phyloP scores from a whole-genome alignment of 2,329 filamentous ascomycete genomes.

The Plenodomus tracheiphilus region DNA sequence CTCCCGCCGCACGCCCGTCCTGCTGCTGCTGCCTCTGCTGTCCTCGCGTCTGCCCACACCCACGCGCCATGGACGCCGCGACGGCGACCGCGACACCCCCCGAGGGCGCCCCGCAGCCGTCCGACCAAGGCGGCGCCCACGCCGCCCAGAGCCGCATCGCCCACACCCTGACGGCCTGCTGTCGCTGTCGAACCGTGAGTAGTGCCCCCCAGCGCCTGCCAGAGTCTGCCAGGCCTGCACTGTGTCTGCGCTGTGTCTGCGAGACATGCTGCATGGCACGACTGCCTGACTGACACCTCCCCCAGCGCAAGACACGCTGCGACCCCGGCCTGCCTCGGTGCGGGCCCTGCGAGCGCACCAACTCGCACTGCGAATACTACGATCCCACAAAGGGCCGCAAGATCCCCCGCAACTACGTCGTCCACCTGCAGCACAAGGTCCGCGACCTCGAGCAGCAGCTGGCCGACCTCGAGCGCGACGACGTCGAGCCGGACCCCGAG shows the following conservation, averaged over 20 bases:
- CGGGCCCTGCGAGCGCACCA: constrained; percentile 87
- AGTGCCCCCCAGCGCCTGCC: too few relatives aligned
- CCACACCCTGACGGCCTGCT: constrained; percentile 79
- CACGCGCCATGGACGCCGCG: constrained; percentile 27
- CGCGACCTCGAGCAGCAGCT: constrained; percentile 81
- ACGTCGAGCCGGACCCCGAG: constrained; percentile 71
- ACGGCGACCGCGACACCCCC: constrained; percentile 20
- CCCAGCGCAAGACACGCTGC: constrained; percentile 90
- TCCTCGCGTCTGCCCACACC: constrained; percentile 12
- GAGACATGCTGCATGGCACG: too few relatives aligned
- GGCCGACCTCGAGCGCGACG: constrained; percentile 74
- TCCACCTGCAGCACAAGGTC: constrained; percentile 86
- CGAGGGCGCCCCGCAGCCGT: constrained; percentile 23
- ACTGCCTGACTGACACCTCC: constrained; percentile 11
- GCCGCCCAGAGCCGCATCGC: constrained; percentile 61
- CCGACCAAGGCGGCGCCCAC: constrained; percentile 20
- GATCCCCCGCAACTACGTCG: constrained; percentile 89
- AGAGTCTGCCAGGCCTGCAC: too few relatives aligned
- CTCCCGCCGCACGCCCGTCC: too few relatives aligned
- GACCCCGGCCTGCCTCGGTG: constrained; percentile 91
- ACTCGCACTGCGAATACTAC: constrained; percentile 91
- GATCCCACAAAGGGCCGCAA: constrained; percentile 84
- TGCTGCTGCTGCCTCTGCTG: too few relatives aligned
- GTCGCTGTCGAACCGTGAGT: constrained; percentile 74
- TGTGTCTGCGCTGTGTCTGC: too few relatives aligned